Percentiles rank a stretch among this genome's conserved stretches.
These are phyloP conservation scores for Aleurites moluccanus DNA, from an alignment of 441 rosid species.

Conservation along the genomic window DNA sequence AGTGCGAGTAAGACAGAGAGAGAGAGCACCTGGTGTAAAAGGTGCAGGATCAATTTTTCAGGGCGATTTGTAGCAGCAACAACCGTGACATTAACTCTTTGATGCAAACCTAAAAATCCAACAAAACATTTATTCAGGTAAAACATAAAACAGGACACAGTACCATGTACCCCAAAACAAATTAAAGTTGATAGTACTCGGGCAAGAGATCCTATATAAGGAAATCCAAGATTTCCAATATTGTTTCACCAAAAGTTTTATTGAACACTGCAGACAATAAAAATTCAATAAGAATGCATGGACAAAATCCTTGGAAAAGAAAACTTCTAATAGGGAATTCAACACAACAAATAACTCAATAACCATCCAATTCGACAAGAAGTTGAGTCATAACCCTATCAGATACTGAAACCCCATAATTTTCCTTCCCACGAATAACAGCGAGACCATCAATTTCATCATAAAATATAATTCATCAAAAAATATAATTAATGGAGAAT, in stretches of 20 bases:
- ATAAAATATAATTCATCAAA: too few species aligned
- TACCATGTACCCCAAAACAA: not conserved
- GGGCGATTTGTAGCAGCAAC: slow-evolving; percentile 97
- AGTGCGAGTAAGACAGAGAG: slow-evolving; percentile 17
- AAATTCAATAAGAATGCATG: not conserved
- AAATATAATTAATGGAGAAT: slow-evolving; percentile 89
- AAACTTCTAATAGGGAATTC: not conserved
- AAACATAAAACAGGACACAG: not conserved
- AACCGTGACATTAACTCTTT: slow-evolving; percentile 85
- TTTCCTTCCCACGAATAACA: slow-evolving; percentile 75
- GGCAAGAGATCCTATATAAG: not conserved
- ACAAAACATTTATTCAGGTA: slow-evolving; percentile 10
- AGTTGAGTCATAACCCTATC: slow-evolving; percentile 96
- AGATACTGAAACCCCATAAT: slow-evolving; percentile 82
- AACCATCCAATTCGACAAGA: slow-evolving; percentile 92
- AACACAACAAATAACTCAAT: slow-evolving; percentile 31
- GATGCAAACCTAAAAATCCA: slow-evolving; percentile 68
- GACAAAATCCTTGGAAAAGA: not conserved
- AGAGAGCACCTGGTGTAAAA: slow-evolving; percentile 76
- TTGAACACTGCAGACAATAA: not conserved
- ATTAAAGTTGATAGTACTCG: not conserved
- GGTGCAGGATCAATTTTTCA: slow-evolving; percentile 94
- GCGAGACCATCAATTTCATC: slow-evolving; percentile 97
- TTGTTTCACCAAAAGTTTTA: slow-evolving; percentile 2
- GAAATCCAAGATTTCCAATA: not conserved